phyloP scores from a whole-genome alignment of 2,329 filamentous ascomycete genomes.

The Pestalotiopsis sp. region DNA sequence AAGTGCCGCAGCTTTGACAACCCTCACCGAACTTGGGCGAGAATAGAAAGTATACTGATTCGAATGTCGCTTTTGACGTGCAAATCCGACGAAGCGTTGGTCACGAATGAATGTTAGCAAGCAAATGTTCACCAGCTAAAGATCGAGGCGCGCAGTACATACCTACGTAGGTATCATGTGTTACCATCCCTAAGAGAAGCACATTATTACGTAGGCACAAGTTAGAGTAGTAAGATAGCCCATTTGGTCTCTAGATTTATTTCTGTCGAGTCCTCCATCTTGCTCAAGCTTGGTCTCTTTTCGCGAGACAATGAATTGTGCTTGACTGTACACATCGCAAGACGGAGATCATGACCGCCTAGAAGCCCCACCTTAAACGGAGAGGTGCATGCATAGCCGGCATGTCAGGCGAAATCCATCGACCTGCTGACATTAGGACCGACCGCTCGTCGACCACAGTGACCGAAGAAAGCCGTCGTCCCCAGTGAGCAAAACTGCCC shows the following conservation, averaged over 20 bases:
- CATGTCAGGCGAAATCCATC: background rate
- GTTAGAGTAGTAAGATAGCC: background rate
- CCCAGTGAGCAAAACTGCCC: background rate
- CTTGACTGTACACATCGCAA: background rate
- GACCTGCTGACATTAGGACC: background rate
- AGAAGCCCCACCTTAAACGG: background rate
- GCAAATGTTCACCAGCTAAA: too few relatives aligned
- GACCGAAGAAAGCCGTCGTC: slow-evolving; percentile 15
- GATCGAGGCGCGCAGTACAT: background rate
- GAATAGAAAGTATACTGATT: too few relatives aligned
- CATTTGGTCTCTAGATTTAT: too few relatives aligned
- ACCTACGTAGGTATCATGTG: background rate
- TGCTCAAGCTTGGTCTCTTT: too few relatives aligned
- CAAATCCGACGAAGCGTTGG: too few relatives aligned
- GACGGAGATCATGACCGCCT: background rate
- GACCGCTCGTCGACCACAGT: background rate
- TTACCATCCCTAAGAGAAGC: background rate
- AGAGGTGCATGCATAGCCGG: background rate
- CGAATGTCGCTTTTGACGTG: too few relatives aligned
- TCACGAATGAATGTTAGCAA: background rate
- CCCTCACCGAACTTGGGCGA: too few relatives aligned
- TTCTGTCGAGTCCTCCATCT: too few relatives aligned
- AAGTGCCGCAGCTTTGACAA: too few relatives aligned
- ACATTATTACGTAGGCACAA: background rate
- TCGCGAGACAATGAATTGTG: background rate